Evolutionary conservation across 768 basidiomycete species (phyloP), one percentile per base, ranked within the genome.

Genomic region (Suillus paluster): DNA sequence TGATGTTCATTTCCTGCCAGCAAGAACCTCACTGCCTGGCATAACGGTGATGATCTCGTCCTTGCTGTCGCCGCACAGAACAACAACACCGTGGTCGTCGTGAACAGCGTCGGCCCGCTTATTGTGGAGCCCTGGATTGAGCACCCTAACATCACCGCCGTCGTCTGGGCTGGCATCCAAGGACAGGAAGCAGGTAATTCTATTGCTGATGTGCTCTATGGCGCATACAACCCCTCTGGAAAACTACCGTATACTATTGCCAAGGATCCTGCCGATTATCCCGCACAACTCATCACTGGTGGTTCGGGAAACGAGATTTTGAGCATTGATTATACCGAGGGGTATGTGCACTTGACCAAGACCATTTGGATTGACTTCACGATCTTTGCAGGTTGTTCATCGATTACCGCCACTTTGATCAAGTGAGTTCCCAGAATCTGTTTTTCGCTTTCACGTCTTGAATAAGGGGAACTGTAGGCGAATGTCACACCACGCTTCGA

Each of bases 211-310:
- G 81, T 93, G 4, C 75, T 92, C 0, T 92, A 86, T 64, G 91
- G 91, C 3, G 77, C 75, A 25, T 86, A 82, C 74, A 91, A 89
- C 67, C 89, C 90, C 0, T 85, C 85, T 25, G 90, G 86, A 7
- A 79, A 86, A 30, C 74, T 92, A 21, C 89, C 91, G 1, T 93
- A 89, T 71, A 92, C 90, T 7, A 89, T 92, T 65, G 89, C 89
- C 41, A 87, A 87, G 75, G 68, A 77, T 21, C 57, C 72, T 3
- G 67, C 73, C 12, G 90, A 92, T 69, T 91, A 91, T 69, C 67
- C 83, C n/a, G 84, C 87, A 1, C 81, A 83, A 59, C 68, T 84
- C 9, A 68, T 80, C 12, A 65, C 75, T 11, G 81, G 78, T 6
- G 81, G 77, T 11, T 68, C 69, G 36, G 66, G 70, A 2, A 63